Conservation (phyloP, 2,329 filamentous ascomycete genomes). For the Myriosclerotinia scirpicola region DNA sequence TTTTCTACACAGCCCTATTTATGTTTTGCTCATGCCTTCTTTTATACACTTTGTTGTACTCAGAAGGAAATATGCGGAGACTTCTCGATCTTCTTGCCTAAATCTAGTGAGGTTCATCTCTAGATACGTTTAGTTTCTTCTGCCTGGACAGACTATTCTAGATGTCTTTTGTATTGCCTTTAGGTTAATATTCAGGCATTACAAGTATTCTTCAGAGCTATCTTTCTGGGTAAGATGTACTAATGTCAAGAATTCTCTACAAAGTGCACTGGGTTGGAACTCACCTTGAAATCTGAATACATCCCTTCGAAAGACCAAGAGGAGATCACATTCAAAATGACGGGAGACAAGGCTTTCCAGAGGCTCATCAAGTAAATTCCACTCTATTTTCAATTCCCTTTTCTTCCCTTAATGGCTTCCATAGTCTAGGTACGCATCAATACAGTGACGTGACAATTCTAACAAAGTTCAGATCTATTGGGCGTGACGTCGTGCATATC, state of each 20-base stretch:
- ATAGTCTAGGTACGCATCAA: background rate
- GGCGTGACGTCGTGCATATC: constrained; percentile 25
- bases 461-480: background rate
- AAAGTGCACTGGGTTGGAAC: background rate
- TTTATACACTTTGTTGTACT: background rate
- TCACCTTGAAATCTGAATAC: background rate
- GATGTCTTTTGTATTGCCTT: background rate
- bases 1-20: background rate
- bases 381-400: background rate
- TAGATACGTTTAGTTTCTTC: background rate
- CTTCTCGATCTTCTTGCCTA: background rate
- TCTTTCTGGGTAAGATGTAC: background rate
- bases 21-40: too few relatives aligned
- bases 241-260: background rate
- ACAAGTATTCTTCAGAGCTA: background rate
- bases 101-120: background rate
- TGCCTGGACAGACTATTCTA: too few relatives aligned
- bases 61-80: background rate
- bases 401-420: too few relatives aligned
- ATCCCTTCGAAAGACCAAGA: too few relatives aligned
- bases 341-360: background rate
- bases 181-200: background rate
- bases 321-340: background rate
- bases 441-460: background rate
- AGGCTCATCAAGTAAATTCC: background rate